Base-by-base conservation (phyloP, 148 eudicot genomes). In the Euryodendron excelsum region DNA sequence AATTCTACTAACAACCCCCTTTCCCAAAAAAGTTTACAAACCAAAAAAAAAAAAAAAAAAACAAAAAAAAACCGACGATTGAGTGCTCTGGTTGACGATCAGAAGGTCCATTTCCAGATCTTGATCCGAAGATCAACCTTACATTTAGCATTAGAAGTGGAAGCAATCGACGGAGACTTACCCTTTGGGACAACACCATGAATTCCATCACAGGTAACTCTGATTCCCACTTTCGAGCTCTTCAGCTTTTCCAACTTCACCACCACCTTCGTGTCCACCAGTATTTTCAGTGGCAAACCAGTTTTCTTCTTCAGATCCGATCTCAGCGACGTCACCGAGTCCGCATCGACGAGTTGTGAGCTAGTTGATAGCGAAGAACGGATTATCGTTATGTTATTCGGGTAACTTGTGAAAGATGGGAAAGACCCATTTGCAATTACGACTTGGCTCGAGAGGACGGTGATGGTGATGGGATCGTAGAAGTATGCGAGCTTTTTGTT, bases 101-200 rank as follows among this genome's bases (percentile, higher is more conserved):
- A 93, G 77, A 95, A 91, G 0, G 94, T 91, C 79, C 88, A 90
- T 87, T 92, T 96, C 95, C 91, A 92, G 90, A 96, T 96, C 98
- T 89, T 93, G 88, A 96, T 84, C 66, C 96, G 80, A 21, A 93
- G 93, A 92, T 93, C 97, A 79, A 96, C 95, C 92, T 93, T 90
- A 90, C 99, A 96, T 72, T 89, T 91, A 1, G 92, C 84, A 21
- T 82, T 58, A 0, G 87, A 14, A n/a, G 80, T 88, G 5, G 84
- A 73, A 2, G 87, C 97, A 5, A 68, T 74, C 3, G 87, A 63
- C 17, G 90, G 74, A 0, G 58, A 48, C 61, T 88, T 90, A 0
- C 88, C 81, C 75, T 91, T 90, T 0, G 98, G 99, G 12, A 76
- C 79, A 60, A 75, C 30, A 0, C 89, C 97, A 3, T 76, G 87